Percentiles rank a stretch among this genome's conserved stretches.
phyloP scores from a whole-genome alignment of 106 monocot species.

The Dendrobium huoshanense region DNA sequence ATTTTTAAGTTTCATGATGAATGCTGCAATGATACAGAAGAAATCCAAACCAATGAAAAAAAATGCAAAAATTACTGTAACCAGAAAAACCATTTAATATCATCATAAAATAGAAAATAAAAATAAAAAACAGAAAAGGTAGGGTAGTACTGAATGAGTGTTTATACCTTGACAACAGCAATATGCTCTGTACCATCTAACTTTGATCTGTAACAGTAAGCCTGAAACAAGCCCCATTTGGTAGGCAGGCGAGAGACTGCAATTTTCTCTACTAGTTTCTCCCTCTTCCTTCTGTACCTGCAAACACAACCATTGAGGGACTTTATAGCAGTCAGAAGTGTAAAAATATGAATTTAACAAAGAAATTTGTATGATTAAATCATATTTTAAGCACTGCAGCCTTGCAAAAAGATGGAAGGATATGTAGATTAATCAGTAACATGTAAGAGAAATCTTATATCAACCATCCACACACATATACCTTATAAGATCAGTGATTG shows the following conservation, averaged over 20 bases:
- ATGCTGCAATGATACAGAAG: too few relatives aligned
- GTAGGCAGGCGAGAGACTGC: slow-evolving; percentile 74
- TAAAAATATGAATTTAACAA: too few relatives aligned
- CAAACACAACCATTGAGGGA: not conserved
- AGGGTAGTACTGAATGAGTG: not conserved
- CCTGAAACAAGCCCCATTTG: slow-evolving; percentile 71
- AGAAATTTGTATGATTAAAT: not conserved
- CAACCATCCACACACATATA: not conserved
- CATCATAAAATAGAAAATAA: too few relatives aligned
- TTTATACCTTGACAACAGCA: slow-evolving; percentile 67
- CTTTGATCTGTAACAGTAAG: slow-evolving; percentile 67
- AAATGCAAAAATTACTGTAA: too few relatives aligned
- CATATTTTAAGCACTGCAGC: not conserved
- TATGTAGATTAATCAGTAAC: not conserved
- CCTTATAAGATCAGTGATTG: slow-evolving; percentile 74
- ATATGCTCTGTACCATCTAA: slow-evolving; percentile 83
- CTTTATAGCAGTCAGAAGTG: not conserved
- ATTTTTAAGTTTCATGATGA: too few relatives aligned
- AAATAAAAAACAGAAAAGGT: not conserved
- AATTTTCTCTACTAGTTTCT: slow-evolving; percentile 65
- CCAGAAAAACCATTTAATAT: too few relatives aligned
- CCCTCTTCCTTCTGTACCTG: slow-evolving; percentile 84
- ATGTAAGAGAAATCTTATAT: not conserved
- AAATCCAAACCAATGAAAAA: too few relatives aligned
- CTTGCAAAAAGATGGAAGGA: too few relatives aligned